phyloP scores from a whole-genome alignment of 345 rosid genomes.

The Populus nigra region DNA sequence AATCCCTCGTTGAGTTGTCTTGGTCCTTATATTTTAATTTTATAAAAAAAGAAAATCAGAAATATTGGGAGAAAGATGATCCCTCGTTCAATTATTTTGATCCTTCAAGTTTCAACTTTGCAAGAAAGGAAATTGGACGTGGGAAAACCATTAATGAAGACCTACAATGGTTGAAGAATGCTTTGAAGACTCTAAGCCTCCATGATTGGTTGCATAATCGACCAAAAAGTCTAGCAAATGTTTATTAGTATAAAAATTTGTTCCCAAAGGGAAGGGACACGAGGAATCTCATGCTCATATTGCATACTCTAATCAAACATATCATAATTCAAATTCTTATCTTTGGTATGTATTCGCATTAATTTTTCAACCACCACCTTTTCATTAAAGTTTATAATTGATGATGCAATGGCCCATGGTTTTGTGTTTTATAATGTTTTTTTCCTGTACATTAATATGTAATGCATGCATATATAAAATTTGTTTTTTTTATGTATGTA shows the following conservation, averaged over 20 bases:
- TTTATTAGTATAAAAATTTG: too few relatives aligned
- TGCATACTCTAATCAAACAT: conserved; percentile 17
- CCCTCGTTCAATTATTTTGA: too few relatives aligned
- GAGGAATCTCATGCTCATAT: conserved; percentile 7
- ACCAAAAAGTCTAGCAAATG: too few relatives aligned
- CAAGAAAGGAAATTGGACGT: too few relatives aligned
- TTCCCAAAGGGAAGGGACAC: conserved; percentile 8
- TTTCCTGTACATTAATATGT: not conserved
- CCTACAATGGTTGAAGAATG: not conserved
- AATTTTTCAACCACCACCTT: conserved; percentile 17
- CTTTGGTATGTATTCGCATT: conserved; percentile 1
- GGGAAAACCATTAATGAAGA: too few relatives aligned
- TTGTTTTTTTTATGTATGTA: conserved; percentile 1
- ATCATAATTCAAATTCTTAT: conserved; percentile 9
- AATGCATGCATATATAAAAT: not conserved
- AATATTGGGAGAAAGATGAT: too few relatives aligned
- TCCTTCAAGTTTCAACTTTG: too few relatives aligned
- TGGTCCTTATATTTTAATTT: too few relatives aligned
- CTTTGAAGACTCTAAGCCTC: too few relatives aligned
- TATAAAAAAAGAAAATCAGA: too few relatives aligned
- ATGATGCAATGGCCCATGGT: conserved; percentile 13
- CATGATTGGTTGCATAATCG: too few relatives aligned
- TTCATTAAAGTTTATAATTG: not conserved
- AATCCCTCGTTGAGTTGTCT: not conserved
- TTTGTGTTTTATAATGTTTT: not conserved